Percentiles rank a stretch among this genome's conserved stretches.
Conservation (phyloP, 257 asterid genomes). For the Salvia miltiorrhiza region DNA sequence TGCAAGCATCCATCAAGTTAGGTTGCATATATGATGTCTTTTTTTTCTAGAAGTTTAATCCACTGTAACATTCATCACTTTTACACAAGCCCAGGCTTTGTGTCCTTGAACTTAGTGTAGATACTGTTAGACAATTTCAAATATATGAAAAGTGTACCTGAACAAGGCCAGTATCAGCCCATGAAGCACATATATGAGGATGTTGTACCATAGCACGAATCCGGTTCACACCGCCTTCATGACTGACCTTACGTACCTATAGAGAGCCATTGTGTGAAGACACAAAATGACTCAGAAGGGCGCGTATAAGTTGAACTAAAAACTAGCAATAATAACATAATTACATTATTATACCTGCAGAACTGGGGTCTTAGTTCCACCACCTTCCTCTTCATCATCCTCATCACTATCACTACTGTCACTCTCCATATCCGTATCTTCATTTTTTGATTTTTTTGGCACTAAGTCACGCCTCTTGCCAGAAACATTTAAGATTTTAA, state of each 20-base stretch:
- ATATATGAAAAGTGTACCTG: slow-evolving; percentile 44
- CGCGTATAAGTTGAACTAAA: background rate
- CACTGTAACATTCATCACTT: background rate
- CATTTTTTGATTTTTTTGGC: slow-evolving; percentile 47
- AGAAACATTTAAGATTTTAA: slow-evolving; percentile 67
- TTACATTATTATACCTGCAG: slow-evolving; percentile 45
- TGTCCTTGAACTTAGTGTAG: too few relatives aligned
- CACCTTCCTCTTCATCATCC: slow-evolving; percentile 59
- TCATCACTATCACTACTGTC: slow-evolving; percentile 82
- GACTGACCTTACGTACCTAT: slow-evolving; percentile 68
- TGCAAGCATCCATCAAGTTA: slow-evolving; percentile 29
- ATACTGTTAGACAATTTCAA: too few relatives aligned
- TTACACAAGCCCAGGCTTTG: background rate
- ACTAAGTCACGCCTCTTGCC: slow-evolving; percentile 77
- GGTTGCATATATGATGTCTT: too few relatives aligned
- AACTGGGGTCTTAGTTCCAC: slow-evolving; percentile 57
- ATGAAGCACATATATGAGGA: slow-evolving; percentile 89
- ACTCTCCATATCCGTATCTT: slow-evolving; percentile 70
- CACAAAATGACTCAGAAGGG: background rate
- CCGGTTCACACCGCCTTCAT: slow-evolving; percentile 83
- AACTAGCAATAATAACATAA: background rate
- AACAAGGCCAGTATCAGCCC: slow-evolving; percentile 83
- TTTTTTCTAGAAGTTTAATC: too few relatives aligned
- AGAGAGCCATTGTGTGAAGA: slow-evolving; percentile 19
- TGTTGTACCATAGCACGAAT: slow-evolving; percentile 89